Evolutionary conservation across 176 grass and related monocot genomes (phyloP), one percentile per base, ranked within the genome.

Genomic region (Ampelocalamus luodianensis): DNA sequence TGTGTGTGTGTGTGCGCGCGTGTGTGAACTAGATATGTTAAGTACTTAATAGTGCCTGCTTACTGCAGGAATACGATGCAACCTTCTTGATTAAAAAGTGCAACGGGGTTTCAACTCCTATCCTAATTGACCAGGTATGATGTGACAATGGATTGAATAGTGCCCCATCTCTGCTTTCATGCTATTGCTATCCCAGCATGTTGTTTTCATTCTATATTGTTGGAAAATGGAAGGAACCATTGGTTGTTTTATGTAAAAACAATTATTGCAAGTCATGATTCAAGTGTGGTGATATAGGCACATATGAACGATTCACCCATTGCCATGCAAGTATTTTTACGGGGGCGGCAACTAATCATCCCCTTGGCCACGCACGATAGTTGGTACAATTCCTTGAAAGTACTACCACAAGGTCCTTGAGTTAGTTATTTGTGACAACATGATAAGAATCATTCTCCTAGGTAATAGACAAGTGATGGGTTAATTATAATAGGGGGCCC

Each of bases 121-220:
- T 99, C 76, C 82, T 99, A n/a, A 94, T 99, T 82, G 97, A 99
- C 75, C 97, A 99, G 93, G 97, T 99, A 94, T 38, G 60, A 43
- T 62, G 22, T 74, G 22, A 6, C 34, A 7, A 40, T 79, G 68
- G 24, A 29, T 60, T 78, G 10, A 12, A 32, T 63, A 17, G 1
- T 29, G 26, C 29, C 36, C 6, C 8, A 22, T 48, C 51, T 50
- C 46, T 78, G 49, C 0, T 70, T 64, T 76, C 39, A 48, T 3
- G 1, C 8, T 90, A 55, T 81, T 81, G 16, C 23, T 85, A 62
- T 9, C 55, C 16, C 44, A 77, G 26, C 4, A 29, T 4, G 6
- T 44, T 83, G 26, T 54, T 81, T 71, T 82, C 39, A 23, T 20
- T 71, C 22, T 71, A 14, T 70, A 59, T 68, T n/a, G 0, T 56